Percentiles rank a stretch among this genome's conserved stretches.
phyloP scores from a whole-genome alignment of 768 basidiomycete genomes.

The Mycena maculata region DNA sequence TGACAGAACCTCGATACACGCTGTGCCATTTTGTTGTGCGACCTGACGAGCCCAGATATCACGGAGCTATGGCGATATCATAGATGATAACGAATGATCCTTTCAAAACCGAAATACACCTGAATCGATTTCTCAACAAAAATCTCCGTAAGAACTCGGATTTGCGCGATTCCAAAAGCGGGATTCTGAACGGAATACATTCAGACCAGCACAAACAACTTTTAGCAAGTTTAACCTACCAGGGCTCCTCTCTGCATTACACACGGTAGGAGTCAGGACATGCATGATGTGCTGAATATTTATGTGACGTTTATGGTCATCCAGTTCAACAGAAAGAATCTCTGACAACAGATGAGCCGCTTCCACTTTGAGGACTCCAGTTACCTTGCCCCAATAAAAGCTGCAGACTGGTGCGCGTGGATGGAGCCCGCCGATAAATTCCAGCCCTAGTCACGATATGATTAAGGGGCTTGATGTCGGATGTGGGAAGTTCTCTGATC shows the following conservation, averaged over 20 bases:
- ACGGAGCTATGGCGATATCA: constrained; percentile 41
- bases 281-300: neutral
- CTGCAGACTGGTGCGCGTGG: neutral
- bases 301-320: constrained; percentile 54
- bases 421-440: constrained; percentile 50
- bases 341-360: constrained; percentile 37
- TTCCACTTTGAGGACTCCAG: neutral
- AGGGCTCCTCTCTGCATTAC: constrained; percentile 13
- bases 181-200: constrained; percentile 49
- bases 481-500: constrained; percentile 53
- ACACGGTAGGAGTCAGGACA: neutral
- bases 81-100: too few species aligned
- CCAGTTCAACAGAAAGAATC: constrained; percentile 50
- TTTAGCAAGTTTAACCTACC: neutral
- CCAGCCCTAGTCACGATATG: constrained; percentile 58
- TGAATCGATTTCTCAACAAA: constrained; percentile 51
- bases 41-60: constrained; percentile 47
- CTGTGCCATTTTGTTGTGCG: constrained; percentile 17
- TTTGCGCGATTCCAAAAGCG: constrained; percentile 56
- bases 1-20: constrained; percentile 44
- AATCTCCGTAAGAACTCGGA: constrained; percentile 51
- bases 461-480: constrained; percentile 59
- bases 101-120: constrained; percentile 34
- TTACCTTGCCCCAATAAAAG: constrained; percentile 7
- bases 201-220: neutral